Evolutionary conservation across 2,329 filamentous ascomycete genomes (phyloP).

Genomic region (Ophiostoma quercus): DNA sequence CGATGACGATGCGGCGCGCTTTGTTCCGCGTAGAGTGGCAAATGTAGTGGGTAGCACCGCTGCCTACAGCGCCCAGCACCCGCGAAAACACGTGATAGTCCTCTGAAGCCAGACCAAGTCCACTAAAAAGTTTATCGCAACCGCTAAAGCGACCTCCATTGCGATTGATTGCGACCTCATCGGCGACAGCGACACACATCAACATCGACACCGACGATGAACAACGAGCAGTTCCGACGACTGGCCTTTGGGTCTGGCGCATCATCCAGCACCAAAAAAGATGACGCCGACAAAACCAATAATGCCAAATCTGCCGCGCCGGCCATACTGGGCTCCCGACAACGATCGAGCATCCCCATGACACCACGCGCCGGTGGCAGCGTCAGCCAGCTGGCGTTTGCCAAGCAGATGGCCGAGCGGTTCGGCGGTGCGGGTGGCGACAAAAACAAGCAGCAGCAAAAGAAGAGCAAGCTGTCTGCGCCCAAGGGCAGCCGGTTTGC

Average conservation of each 20-base stretch:
- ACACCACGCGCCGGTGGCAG: constrained; percentile 72
- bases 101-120: not conserved
- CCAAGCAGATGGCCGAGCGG: constrained; percentile 74
- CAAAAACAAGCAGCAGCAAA: constrained; percentile 42
- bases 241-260: constrained; percentile 52
- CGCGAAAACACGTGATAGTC: constrained; percentile 27
- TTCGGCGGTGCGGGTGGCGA: constrained; percentile 47
- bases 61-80: constrained; percentile 15
- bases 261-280: constrained; percentile 28
- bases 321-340: constrained; percentile 65
- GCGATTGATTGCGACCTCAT: not conserved
- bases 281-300: constrained; percentile 14
- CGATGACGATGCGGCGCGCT: constrained; percentile 17
- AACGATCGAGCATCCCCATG: constrained; percentile 82
- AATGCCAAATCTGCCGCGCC: constrained; percentile 30
- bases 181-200: not conserved
- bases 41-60: constrained; percentile 4
- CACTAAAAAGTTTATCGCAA: constrained; percentile 9
- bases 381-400: constrained; percentile 61
- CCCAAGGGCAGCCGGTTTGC: constrained; percentile 80
- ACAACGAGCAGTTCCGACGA: constrained; percentile 90
- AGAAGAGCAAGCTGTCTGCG: constrained; percentile 70
- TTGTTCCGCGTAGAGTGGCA: constrained; percentile 26
- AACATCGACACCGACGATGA: constrained; percentile 51
- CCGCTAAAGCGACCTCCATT: not conserved